phyloP scores from a whole-genome alignment of 768 basidiomycete genomes.

The Xerocomus spinulosus region DNA sequence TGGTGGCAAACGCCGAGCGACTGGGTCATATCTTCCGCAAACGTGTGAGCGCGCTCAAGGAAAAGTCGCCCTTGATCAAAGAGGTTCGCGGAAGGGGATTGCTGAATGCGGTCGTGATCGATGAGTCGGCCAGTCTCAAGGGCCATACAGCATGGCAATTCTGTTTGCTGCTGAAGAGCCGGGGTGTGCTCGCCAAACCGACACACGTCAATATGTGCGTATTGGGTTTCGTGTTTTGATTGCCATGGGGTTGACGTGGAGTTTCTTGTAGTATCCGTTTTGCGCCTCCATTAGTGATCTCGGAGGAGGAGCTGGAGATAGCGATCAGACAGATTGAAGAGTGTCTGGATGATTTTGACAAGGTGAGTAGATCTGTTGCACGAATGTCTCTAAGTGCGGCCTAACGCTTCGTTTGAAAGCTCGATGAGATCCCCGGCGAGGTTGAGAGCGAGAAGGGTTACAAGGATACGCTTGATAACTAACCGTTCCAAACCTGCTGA shows the following conservation, averaged over 20 bases:
- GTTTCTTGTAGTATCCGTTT: constrained; percentile 73
- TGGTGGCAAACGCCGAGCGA: constrained; percentile 71
- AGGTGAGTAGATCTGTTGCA: constrained; percentile 38
- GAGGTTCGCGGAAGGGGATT: constrained; percentile 83
- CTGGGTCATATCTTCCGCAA: constrained; percentile 82
- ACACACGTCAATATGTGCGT: constrained; percentile 92
- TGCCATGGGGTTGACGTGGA: background rate
- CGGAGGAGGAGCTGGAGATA: constrained; percentile 76
- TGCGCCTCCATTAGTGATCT: constrained; percentile 91
- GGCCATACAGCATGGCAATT: constrained; percentile 93
- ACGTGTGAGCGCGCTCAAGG: constrained; percentile 46
- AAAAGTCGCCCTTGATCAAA: constrained; percentile 63
- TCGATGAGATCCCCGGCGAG: constrained; percentile 61
- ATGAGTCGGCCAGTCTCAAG: constrained; percentile 71
- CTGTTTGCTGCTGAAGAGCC: constrained; percentile 86
- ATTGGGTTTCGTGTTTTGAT: background rate
- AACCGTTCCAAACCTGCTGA: background rate
- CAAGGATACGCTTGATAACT: constrained; percentile 33
- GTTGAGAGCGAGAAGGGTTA: constrained; percentile 58
- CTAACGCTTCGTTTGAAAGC: constrained; percentile 25
- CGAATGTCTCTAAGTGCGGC: background rate
- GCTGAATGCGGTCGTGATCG: constrained; percentile 90
- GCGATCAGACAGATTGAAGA: constrained; percentile 74
- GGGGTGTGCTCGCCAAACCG: constrained; percentile 92
- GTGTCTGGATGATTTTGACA: constrained; percentile 76